Evolutionary conservation across 2,329 filamentous ascomycete species (phyloP).

Genomic region (Fusarium chaquense): DNA sequence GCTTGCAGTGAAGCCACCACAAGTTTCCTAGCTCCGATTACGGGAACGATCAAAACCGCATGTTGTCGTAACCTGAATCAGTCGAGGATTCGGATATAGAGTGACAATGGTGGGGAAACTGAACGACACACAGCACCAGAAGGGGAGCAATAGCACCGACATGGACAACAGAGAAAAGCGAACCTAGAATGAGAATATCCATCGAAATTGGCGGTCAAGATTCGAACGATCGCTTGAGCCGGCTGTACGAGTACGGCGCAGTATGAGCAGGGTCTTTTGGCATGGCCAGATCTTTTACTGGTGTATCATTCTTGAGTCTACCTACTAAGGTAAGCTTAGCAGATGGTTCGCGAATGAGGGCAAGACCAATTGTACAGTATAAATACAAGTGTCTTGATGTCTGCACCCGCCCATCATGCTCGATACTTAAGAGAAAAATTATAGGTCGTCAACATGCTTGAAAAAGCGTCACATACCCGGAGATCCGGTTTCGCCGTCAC

Average conservation of each 20-base stretch:
- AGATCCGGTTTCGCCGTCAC: background rate
- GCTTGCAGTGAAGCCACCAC: conserved; percentile 1
- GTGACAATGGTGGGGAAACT: conserved; percentile 18
- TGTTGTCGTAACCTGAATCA: conserved; percentile 31
- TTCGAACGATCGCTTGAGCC: background rate
- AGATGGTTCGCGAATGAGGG: background rate
- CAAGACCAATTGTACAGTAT: background rate
- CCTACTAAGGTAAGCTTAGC: background rate
- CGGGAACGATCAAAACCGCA: conserved; percentile 35
- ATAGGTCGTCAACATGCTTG: background rate
- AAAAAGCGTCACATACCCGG: background rate
- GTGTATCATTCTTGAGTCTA: background rate
- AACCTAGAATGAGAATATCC: background rate
- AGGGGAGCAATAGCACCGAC: conserved; percentile 1
- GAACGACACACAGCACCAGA: conserved; percentile 3
- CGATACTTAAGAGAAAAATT: no score
- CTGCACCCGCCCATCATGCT: no score
- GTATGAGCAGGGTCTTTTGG: background rate
- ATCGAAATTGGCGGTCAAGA: conserved; percentile 22
- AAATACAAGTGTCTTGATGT: no score
- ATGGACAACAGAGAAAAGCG: background rate
- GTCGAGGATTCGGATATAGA: conserved; percentile 36
- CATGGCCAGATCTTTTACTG: background rate
- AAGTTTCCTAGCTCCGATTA: conserved; percentile 26
- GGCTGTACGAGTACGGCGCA: conserved; percentile 9